Conservation (phyloP, 2,329 filamentous ascomycete genomes). For the Blumeria hordei region DNA sequence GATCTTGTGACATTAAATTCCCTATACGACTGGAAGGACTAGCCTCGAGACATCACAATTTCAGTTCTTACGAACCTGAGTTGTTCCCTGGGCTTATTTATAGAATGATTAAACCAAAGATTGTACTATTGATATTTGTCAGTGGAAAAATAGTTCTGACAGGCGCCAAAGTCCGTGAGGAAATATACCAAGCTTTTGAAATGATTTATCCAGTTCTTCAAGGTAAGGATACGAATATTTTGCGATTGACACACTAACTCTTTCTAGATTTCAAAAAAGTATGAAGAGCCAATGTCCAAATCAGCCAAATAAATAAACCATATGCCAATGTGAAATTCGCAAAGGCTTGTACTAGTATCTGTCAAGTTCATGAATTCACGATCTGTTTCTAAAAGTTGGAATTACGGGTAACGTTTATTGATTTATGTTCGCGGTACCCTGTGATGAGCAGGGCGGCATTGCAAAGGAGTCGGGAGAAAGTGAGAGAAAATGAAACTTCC, state of each 20-base stretch:
- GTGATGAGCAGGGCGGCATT: too few relatives aligned
- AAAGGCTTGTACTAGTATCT: background rate
- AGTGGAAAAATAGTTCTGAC: constrained; percentile 96
- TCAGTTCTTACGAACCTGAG: constrained; percentile 96
- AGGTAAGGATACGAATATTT: constrained; percentile 26
- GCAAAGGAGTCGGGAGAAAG: too few relatives aligned
- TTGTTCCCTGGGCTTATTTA: constrained; percentile 98
- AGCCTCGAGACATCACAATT: constrained; percentile 93
- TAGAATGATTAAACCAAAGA: constrained; percentile 99
- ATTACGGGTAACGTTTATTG: too few relatives aligned
- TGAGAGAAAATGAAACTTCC: too few relatives aligned
- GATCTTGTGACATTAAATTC: constrained; percentile 98
- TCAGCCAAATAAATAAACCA: background rate
- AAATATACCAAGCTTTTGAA: constrained; percentile 92
- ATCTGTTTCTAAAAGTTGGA: background rate
- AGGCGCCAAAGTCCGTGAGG: constrained; percentile 90
- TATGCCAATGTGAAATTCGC: background rate
- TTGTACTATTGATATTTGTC: constrained; percentile 92
- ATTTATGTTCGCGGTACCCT: too few relatives aligned
- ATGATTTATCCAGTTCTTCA: constrained; percentile 92
- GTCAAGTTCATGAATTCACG: background rate
- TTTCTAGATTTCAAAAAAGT: constrained; percentile 16
- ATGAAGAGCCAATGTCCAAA: constrained; percentile 10
- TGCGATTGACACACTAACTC: background rate
- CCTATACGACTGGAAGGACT: constrained; percentile 90